Percentiles rank a stretch among this genome's conserved stretches.
Evolutionary conservation across 2,329 filamentous ascomycete genomes (phyloP).

Genomic region (Berkeleyomyces basicola): DNA sequence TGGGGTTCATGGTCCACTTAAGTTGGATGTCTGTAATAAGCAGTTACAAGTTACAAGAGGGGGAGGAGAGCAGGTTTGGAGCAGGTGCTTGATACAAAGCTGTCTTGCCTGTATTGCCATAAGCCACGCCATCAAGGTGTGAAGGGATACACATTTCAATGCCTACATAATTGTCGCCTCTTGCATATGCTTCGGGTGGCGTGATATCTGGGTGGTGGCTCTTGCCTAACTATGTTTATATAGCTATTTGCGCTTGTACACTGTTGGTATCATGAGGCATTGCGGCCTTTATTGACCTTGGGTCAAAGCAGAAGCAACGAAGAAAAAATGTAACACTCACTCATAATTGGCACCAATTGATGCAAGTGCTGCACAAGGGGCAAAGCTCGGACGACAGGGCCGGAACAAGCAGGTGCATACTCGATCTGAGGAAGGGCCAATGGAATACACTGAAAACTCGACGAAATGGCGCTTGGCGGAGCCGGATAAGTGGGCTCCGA

Average conservation of each 20-base stretch:
- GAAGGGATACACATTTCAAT: neutral
- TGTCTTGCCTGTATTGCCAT: too few species aligned
- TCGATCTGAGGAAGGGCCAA: neutral
- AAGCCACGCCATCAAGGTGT: neutral
- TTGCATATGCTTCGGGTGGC: slow-evolving; percentile 15
- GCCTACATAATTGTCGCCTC: neutral
- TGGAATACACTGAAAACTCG: neutral
- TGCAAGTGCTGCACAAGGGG: neutral
- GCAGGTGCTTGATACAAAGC: too few species aligned
- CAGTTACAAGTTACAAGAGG: neutral
- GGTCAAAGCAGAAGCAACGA: neutral
- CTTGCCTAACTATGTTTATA: neutral
- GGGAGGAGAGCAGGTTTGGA: neutral
- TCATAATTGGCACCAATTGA: neutral
- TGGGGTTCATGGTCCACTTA: neutral
- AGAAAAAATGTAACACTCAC: neutral
- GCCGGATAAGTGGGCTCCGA: neutral
- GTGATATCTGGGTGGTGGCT: slow-evolving; percentile 15
- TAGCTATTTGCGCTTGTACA: too few species aligned
- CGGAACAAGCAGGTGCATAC: neutral
- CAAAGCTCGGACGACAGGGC: neutral
- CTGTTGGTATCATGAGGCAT: neutral
- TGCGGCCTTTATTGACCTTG: neutral
- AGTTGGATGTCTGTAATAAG: neutral
- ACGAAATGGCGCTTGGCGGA: neutral